Evolutionary conservation across 345 rosid genomes (phyloP), one percentile per base, ranked within the genome.

Genomic region (Acer yangbiense): DNA sequence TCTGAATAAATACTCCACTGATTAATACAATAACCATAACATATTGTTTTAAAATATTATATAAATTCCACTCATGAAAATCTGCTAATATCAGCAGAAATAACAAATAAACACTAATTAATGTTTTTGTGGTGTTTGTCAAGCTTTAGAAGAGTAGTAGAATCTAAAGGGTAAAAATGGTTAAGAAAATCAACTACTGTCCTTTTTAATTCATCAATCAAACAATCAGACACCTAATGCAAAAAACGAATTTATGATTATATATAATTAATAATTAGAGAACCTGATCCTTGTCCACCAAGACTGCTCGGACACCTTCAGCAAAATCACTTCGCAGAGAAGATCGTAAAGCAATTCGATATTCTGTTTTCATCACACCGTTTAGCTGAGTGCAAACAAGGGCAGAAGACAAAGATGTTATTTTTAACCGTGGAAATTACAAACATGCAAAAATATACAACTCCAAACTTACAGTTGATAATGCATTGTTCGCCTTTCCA

Each of bases 231-330:
- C 7, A 18, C 25, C 58, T 20, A 14, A 35, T 5, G 35, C 65
- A 35, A 46, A 35, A 46, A 72, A 18, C 3, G 27, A 44, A 1
- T 74, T 4, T 27, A 23, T 62, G 9, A 61, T 7, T 62, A 44
- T 16, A 23, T 63, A 46, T 8, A 27, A 73, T 7, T 4, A 80
- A 84, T n/a, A 50, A 80, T 62, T 25, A 77, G 65, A 39, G 23
- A 68, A 95, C 98, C 98, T 93, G 98, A 83, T 95, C 98, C 85
- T 92, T 93, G 91, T 95, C 97, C 75, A 93, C 85, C 88, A 95
- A 85, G 75, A 93, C 94, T 78, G 99, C 98, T 75, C 99, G 89
- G 68, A 95, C 97, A 65, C 99, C 97, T 90, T 95, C 98, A 71
- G 87, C 77, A 75, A 93, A 95, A 85, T 93, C 98, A 82, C 74